Conservation (phyloP, 2,329 filamentous ascomycete species). For the Xylariaceae sp. region DNA sequence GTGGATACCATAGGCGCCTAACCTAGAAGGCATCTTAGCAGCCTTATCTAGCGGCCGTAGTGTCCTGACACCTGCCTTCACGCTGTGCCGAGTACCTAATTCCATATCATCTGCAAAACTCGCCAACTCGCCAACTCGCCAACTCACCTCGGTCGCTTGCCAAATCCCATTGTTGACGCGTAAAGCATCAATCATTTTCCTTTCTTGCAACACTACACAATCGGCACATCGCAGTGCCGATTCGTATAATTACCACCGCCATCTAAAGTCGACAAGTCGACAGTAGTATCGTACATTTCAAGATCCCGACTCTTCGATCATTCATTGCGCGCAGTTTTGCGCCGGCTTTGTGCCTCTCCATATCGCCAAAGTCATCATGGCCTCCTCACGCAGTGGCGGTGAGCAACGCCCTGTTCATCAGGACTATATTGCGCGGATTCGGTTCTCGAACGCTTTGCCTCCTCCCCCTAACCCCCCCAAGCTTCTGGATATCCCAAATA, state of each 20-base stretch:
- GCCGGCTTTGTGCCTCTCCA: not conserved
- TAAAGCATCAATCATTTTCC: conserved; percentile 10
- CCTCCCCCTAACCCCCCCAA: conserved; percentile 93
- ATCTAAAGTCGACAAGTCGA: not conserved
- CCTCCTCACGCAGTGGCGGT: conserved; percentile 40
- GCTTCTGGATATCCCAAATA: conserved; percentile 93
- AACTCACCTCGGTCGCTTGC: no score
- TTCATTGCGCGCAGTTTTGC: conserved; percentile 8
- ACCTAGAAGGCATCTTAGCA: no score
- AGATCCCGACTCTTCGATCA: not conserved
- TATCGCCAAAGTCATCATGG: conserved; percentile 29
- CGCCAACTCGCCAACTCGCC: no score
- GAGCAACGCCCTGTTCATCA: conserved; percentile 66
- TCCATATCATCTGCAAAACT: no score
- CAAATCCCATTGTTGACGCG: not conserved
- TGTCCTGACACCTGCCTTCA: no score
- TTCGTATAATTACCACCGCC: not conserved
- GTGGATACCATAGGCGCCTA: no score
- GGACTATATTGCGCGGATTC: conserved; percentile 93
- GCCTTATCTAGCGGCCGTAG: no score
- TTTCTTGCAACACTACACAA: not conserved
- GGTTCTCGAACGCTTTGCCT: conserved; percentile 92
- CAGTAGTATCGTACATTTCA: not conserved
- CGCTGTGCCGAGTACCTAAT: not conserved
- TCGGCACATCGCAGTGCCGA: not conserved